Conservation (phyloP, 108 stramenopile species). For the Conticribra weissflogii region DNA sequence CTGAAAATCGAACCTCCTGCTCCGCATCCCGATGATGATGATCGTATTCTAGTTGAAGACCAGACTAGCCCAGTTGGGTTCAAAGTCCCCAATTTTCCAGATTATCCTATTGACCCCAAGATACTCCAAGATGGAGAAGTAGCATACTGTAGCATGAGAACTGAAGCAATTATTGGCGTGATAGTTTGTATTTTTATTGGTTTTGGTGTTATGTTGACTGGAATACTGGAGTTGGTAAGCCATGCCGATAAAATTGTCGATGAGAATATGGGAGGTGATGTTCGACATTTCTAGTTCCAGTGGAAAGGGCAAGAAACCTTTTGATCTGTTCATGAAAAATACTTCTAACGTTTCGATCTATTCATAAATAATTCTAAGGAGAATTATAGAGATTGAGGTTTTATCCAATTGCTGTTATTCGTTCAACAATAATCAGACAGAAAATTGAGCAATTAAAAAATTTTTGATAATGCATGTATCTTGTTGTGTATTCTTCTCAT, state of each 20-base stretch:
- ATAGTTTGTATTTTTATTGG: conserved; percentile 29
- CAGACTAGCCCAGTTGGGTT: conserved; percentile 69
- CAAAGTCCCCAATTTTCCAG: conserved; percentile 65
- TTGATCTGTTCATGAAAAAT: too few species aligned
- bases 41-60: conserved; percentile 53
- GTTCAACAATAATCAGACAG: too few species aligned
- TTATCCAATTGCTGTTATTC: too few species aligned
- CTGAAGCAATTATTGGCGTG: conserved; percentile 30
- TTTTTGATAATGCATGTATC: too few species aligned
- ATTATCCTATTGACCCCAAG: conserved; percentile 54
- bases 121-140: conserved; percentile 21
- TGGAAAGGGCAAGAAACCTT: too few species aligned
- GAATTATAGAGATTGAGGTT: too few species aligned
- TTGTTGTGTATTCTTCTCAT: too few species aligned
- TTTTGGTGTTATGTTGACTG: conserved; percentile 20
- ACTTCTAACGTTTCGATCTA: too few species aligned
- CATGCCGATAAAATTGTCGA: conserved; percentile 7
- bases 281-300: neutral
- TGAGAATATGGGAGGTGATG: neutral
- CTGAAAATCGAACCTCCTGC: conserved; percentile 25
- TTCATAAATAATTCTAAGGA: too few species aligned
- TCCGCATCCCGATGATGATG: conserved; percentile 48
- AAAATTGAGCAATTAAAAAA: too few species aligned
- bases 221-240: conserved; percentile 16
- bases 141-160: conserved; percentile 11